These are phyloP conservation scores for Yamadazyma phyllophila DNA, from an alignment of 805 yeast genomes.

Conservation along the genomic window DNA sequence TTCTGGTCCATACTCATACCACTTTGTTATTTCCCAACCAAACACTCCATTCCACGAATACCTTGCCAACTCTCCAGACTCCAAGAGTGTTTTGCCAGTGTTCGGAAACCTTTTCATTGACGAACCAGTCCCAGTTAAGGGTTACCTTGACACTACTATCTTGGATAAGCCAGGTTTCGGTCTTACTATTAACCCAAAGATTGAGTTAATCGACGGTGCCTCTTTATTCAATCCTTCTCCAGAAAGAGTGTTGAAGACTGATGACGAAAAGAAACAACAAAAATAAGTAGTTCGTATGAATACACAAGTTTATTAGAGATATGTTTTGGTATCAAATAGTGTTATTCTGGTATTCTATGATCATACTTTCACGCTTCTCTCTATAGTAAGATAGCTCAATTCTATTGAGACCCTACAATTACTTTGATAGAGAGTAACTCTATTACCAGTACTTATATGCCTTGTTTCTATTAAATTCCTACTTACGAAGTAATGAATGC, in stretches of 20 bases:
- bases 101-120: conserved; percentile 46
- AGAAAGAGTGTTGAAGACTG: conserved; percentile 29
- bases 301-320: neutral
- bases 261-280: conserved; percentile 11
- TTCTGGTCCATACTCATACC: conserved; percentile 53
- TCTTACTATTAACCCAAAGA: conserved; percentile 43
- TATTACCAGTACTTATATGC: too few relatives aligned
- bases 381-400: too few relatives aligned
- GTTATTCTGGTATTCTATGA: neutral
- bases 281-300: neutral
- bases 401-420: too few relatives aligned
- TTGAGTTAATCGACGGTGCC: conserved; percentile 40
- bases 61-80: conserved; percentile 49
- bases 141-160: conserved; percentile 36
- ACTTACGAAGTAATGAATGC: conserved; percentile 5
- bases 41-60: conserved; percentile 55
- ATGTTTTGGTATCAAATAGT: too few relatives aligned
- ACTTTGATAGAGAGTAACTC: too few relatives aligned
- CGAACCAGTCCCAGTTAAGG: conserved; percentile 48
- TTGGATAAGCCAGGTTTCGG: conserved; percentile 53
- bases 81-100: conserved; percentile 43
- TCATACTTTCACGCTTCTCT: too few relatives aligned
- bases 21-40: conserved; percentile 47
- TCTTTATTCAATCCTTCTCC: conserved; percentile 39
- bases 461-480: neutral